Evolutionary conservation across 2,329 filamentous ascomycete species (phyloP).

Genomic region (Colletotrichum limetticola): DNA sequence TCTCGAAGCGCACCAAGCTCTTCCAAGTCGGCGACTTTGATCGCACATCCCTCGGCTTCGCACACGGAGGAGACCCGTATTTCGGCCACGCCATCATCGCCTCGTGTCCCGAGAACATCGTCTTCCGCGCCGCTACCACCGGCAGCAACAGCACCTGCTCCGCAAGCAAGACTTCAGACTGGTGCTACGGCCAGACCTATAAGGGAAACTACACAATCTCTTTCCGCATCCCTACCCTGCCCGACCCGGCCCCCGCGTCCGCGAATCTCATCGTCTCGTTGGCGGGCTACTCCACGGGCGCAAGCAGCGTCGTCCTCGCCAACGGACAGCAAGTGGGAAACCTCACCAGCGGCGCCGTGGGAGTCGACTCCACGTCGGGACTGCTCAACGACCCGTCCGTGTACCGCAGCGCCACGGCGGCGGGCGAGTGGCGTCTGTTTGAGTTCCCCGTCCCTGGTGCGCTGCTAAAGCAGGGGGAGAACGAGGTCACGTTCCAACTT

Average conservation of each 20-base stretch:
- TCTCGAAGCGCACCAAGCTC: slow-evolving; percentile 50
- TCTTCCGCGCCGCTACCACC: slow-evolving; percentile 47
- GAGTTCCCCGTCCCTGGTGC: slow-evolving; percentile 46
- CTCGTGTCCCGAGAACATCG: slow-evolving; percentile 56
- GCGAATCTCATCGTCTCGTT: slow-evolving; percentile 54
- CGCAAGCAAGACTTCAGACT: slow-evolving; percentile 47
- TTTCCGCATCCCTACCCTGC: slow-evolving; percentile 38
- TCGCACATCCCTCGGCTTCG: slow-evolving; percentile 32
- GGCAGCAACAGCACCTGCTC: slow-evolving; percentile 35
- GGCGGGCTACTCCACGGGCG: slow-evolving; percentile 56
- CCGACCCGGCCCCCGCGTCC: slow-evolving; percentile 35
- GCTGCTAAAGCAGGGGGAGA: slow-evolving; percentile 37
- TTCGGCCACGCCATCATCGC: slow-evolving; percentile 54
- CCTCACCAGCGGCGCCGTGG: slow-evolving; percentile 46
- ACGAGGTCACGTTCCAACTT: slow-evolving; percentile 41
- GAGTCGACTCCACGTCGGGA: slow-evolving; percentile 21
- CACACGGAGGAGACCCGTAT: slow-evolving; percentile 43
- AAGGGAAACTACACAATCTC: slow-evolving; percentile 48
- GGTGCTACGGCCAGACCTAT: slow-evolving; percentile 60
- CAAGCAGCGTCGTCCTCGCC: slow-evolving; percentile 51
- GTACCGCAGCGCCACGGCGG: slow-evolving; percentile 57
- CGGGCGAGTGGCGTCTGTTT: slow-evolving; percentile 59
- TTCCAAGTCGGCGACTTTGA: slow-evolving; percentile 50
- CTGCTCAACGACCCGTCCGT: slow-evolving; percentile 56
- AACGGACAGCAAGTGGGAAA: slow-evolving; percentile 53